phyloP scores from a whole-genome alignment of 192 early-diverging fungal species.

The Thamnidium elegans region DNA sequence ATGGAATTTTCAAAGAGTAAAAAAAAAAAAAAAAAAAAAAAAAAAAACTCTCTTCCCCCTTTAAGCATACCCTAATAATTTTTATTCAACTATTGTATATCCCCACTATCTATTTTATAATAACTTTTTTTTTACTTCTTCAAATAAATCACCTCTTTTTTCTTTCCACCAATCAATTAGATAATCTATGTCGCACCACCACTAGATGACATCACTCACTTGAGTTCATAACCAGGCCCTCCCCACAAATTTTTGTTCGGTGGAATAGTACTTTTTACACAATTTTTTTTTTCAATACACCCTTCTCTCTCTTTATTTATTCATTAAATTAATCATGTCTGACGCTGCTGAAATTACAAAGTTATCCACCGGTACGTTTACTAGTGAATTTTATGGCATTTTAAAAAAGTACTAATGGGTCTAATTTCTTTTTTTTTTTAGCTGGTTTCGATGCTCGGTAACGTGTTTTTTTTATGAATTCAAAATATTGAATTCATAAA shows the following conservation, averaged over 20 bases:
- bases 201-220: not conserved
- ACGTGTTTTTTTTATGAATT: slow-evolving; percentile 6
- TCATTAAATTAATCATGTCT: slow-evolving; percentile 26
- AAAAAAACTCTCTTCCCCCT: too few relatives aligned
- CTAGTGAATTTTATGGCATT: not conserved
- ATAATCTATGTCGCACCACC: not conserved
- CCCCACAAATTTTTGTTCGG: slow-evolving; percentile 1
- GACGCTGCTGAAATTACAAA: slow-evolving; percentile 21
- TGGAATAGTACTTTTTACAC: not conserved
- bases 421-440: slow-evolving; percentile 17
- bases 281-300: not conserved
- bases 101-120: not conserved
- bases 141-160: not conserved
- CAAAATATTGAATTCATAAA: not conserved
- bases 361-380: slow-evolving; percentile 29
- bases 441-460: slow-evolving; percentile 61
- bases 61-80: not conserved
- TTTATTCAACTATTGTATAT: not conserved
- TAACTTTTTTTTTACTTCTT: not conserved
- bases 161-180: not conserved
- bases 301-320: slow-evolving; percentile 22
- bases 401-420: not conserved
- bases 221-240: not conserved
- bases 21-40: slow-evolving; percentile 4
- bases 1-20: slow-evolving; percentile 9